Conservation (phyloP, 805 yeast genomes). For the Wickerhamomyces ciferrii region DNA sequence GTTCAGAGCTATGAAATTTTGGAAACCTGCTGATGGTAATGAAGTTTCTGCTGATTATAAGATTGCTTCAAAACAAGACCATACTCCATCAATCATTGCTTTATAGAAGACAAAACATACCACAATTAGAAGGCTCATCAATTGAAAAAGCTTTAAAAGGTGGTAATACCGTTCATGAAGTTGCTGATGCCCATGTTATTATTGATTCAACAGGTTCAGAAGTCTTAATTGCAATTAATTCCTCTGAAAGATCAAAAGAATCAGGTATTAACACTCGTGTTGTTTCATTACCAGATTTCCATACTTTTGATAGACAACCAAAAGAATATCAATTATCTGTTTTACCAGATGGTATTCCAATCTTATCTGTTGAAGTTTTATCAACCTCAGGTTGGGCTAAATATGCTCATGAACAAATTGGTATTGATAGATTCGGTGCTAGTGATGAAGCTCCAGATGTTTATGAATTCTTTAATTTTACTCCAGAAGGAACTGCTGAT, state of each 20-base stretch:
- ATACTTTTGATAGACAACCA: slow-evolving; percentile 82
- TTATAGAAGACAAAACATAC: slow-evolving; percentile 82
- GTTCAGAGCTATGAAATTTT: slow-evolving; percentile 77
- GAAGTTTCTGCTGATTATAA: slow-evolving; percentile 81
- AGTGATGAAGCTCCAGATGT: slow-evolving; percentile 85
- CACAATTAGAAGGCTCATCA: slow-evolving; percentile 90
- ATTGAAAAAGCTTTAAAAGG: slow-evolving; percentile 92
- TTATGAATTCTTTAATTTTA: slow-evolving; percentile 83
- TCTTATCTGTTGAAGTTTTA: slow-evolving; percentile 90
- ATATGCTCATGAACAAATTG: slow-evolving; percentile 95
- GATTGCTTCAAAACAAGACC: slow-evolving; percentile 52
- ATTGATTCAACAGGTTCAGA: slow-evolving; percentile 94
- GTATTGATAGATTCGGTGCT: slow-evolving; percentile 94
- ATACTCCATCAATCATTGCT: slow-evolving; percentile 72
- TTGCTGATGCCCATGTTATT: slow-evolving; percentile 63
- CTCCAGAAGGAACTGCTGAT: slow-evolving; percentile 86
- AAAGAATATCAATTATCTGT: slow-evolving; percentile 77
- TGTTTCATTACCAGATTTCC: slow-evolving; percentile 91
- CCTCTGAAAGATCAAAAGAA: slow-evolving; percentile 63
- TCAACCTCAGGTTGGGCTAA: slow-evolving; percentile 89
- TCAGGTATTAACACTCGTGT: slow-evolving; percentile 72
- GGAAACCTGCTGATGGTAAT: slow-evolving; percentile 95
- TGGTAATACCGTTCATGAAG: slow-evolving; percentile 75
- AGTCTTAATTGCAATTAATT: slow-evolving; percentile 72
- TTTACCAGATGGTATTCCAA: slow-evolving; percentile 92